phyloP scores from a whole-genome alignment of 2,329 filamentous ascomycete species.

The Celoporthe dispersa region DNA sequence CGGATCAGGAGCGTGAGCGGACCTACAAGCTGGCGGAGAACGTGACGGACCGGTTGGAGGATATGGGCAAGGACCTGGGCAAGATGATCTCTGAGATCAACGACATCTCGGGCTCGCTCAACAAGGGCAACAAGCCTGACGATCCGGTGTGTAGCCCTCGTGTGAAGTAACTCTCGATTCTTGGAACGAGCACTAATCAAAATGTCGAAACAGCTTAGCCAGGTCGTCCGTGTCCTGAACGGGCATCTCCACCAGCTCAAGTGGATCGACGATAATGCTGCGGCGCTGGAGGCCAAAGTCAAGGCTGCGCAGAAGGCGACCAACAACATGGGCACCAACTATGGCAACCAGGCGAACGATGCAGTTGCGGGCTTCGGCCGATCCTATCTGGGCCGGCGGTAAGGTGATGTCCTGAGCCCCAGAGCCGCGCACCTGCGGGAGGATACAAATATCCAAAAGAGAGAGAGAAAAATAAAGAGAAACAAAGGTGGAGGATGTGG shows the following conservation, averaged over 20 bases:
- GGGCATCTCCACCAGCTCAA: conserved; percentile 89
- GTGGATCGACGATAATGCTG: conserved; percentile 87
- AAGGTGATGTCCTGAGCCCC: conserved; percentile 35
- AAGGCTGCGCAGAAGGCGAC: conserved; percentile 79
- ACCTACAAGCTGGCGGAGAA: conserved; percentile 97
- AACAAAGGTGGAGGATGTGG: too few relatives aligned
- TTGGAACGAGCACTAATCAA: conserved; percentile 33
- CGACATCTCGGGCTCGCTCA: conserved; percentile 83
- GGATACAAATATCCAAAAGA: not conserved
- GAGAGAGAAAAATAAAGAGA: not conserved
- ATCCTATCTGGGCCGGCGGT: conserved; percentile 80
- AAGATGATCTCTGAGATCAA: conserved; percentile 99
- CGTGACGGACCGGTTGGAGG: conserved; percentile 85
- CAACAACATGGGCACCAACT: conserved; percentile 61
- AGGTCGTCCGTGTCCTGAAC: conserved; percentile 95
- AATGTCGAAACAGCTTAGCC: conserved; percentile 68
- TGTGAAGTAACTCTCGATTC: not conserved
- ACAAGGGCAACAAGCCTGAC: conserved; percentile 86
- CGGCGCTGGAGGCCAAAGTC: conserved; percentile 82
- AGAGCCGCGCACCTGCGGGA: too few relatives aligned
- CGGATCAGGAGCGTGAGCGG: conserved; percentile 92
- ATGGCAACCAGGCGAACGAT: conserved; percentile 66
- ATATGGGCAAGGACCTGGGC: conserved; percentile 88
- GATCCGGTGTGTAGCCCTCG: conserved; percentile 70
- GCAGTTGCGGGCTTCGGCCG: conserved; percentile 89